Percentiles rank a stretch among this genome's conserved stretches.
These are phyloP conservation scores for Schizosaccharomyces octosporus DNA, from an alignment of 805 yeast genomes.

Conservation along the genomic window DNA sequence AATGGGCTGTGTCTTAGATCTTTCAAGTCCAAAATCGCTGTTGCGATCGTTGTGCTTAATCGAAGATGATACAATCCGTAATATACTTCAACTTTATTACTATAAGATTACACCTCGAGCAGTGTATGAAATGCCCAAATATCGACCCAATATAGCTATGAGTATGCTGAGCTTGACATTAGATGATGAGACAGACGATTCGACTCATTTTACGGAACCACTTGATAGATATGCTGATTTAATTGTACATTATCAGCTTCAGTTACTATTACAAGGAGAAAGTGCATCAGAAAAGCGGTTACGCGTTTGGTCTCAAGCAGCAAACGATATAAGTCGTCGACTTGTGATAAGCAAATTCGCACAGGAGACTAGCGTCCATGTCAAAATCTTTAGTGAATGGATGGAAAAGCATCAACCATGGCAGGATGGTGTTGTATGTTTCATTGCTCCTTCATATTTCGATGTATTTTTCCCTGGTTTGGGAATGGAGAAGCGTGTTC, in stretches of 20 bases:
- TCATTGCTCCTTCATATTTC: slow-evolving; percentile 71
- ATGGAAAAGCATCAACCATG: not conserved
- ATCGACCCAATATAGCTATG: not conserved
- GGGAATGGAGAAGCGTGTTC: slow-evolving; percentile 87
- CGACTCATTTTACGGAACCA: slow-evolving; percentile 91
- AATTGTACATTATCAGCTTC: slow-evolving; percentile 80
- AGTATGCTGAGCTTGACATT: not conserved
- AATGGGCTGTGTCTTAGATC: slow-evolving; percentile 34
- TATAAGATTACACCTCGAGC: slow-evolving; percentile 5
- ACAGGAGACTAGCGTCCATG: not conserved
- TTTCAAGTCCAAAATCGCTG: slow-evolving; percentile 42
- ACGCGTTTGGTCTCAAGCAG: slow-evolving; percentile 3
- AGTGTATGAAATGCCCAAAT: not conserved
- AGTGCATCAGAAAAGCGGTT: slow-evolving; percentile 7
- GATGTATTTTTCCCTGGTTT: slow-evolving; percentile 80
- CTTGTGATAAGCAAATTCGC: not conserved
- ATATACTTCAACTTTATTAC: slow-evolving; percentile 26
- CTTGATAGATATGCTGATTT: slow-evolving; percentile 94
- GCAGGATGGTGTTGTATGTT: not conserved
- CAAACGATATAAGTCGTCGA: slow-evolving; percentile 1
- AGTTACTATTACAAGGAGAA: not conserved
- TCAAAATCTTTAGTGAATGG: not conserved
- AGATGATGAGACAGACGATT: not conserved
- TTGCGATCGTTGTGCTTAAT: slow-evolving; percentile 36
- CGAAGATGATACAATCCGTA: slow-evolving; percentile 58